Percentiles rank a stretch among this genome's conserved stretches.
Evolutionary conservation across 371 early-diverging fungal species (phyloP).

Genomic region (Cladochytrium tenue): DNA sequence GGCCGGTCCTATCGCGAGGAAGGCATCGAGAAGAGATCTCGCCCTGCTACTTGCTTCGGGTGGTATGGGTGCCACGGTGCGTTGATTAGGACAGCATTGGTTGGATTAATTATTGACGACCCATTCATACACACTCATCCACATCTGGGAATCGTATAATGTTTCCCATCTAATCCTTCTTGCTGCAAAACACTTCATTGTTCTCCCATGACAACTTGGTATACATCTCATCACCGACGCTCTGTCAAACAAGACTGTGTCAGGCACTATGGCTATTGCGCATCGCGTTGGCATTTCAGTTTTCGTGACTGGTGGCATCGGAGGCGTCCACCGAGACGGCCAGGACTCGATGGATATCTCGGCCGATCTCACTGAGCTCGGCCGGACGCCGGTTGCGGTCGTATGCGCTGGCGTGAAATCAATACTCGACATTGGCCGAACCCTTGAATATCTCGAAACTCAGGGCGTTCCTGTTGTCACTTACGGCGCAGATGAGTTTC

Average conservation of each 20-base stretch:
- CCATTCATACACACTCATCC: no score
- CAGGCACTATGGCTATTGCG: constrained; percentile 85
- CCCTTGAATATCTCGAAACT: constrained; percentile 89
- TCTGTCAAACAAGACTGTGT: constrained; percentile 90
- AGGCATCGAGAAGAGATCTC: constrained; percentile 85
- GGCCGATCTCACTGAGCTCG: constrained; percentile 91
- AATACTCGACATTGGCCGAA: constrained; percentile 86
- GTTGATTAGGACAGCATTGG: no score
- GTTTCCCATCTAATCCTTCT: no score
- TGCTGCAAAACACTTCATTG: no score
- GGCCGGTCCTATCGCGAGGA: constrained; percentile 43
- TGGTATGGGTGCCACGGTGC: constrained; percentile 4
- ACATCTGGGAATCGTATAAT: no score
- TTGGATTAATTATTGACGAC: no score
- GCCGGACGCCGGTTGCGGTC: constrained; percentile 86
- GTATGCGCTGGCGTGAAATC: constrained; percentile 93
- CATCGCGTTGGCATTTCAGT: constrained; percentile 79
- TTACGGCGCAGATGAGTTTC: constrained; percentile 71
- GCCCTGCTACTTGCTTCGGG: constrained; percentile 67
- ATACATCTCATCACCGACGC: no score
- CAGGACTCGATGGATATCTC: constrained; percentile 79
- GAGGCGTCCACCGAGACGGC: constrained; percentile 91
- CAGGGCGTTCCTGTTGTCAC: constrained; percentile 90
- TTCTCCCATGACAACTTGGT: no score
- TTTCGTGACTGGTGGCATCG: constrained; percentile 96